Percentiles rank a stretch among this genome's conserved stretches.
These are phyloP conservation scores for Rosa lucieae DNA, from an alignment of 306 rosid genomes.

Conservation along the genomic window DNA sequence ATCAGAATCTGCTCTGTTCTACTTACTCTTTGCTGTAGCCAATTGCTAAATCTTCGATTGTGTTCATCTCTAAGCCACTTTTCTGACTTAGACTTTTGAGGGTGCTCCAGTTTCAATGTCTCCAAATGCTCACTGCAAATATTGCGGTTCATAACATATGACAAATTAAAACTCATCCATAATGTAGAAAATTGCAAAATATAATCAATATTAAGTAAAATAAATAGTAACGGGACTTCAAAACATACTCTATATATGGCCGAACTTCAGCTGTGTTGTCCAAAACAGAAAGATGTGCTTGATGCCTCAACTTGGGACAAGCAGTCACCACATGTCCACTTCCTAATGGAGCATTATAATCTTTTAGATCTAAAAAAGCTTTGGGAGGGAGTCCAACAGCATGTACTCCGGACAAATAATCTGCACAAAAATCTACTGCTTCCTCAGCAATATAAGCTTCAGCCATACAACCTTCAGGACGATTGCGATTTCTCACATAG, in stretches of 20 bases:
- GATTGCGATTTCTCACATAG: too few species aligned
- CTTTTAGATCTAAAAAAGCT: neutral
- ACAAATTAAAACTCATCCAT: too few species aligned
- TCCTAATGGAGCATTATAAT: neutral
- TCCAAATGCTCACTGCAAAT: neutral
- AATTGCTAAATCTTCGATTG: neutral
- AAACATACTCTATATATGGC: neutral
- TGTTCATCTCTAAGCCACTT: slow-evolving; percentile 16
- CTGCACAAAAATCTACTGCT: neutral
- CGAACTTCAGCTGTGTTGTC: neutral
- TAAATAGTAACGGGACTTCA: too few species aligned
- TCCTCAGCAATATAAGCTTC: too few species aligned
- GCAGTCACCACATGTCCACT: neutral
- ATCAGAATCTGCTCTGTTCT: too few species aligned
- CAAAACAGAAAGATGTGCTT: neutral
- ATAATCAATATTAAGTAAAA: too few species aligned
- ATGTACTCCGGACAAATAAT: neutral
- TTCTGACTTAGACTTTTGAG: neutral
- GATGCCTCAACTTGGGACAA: neutral
- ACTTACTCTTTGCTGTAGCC: neutral
- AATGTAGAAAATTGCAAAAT: too few species aligned
- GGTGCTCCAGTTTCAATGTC: neutral
- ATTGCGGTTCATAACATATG: neutral
- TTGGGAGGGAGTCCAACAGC: neutral
- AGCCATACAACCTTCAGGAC: too few species aligned